A percentile compares a stretch with the other conserved stretches of the same genome.
These are phyloP conservation scores for Isatis tinctoria DNA, from an alignment of 345 rosid species.

Conservation along the genomic window DNA sequence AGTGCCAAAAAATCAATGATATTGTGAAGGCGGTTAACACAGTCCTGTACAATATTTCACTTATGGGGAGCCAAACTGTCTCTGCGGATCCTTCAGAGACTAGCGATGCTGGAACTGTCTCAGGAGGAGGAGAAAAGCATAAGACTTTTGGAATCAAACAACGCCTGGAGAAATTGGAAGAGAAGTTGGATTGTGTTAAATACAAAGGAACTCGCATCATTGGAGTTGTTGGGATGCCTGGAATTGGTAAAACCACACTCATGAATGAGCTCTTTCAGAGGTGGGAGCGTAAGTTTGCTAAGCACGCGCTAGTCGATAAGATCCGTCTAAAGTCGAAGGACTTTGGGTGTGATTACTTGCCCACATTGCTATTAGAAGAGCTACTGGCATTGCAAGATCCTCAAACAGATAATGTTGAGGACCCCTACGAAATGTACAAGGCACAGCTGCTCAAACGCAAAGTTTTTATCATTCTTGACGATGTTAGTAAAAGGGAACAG, in stretches of 20 bases:
- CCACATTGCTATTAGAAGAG: not conserved
- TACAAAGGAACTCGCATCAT: conserved; percentile 7
- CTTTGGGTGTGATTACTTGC: not conserved
- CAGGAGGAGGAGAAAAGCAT: not conserved
- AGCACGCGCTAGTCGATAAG: not conserved
- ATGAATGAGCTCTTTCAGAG: not conserved
- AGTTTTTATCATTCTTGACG: conserved; percentile 15
- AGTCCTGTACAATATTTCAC: not conserved
- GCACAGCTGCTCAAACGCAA: not conserved
- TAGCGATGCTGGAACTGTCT: not conserved
- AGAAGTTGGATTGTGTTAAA: not conserved
- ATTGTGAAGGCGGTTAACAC: not conserved
- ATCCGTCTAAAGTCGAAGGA: not conserved
- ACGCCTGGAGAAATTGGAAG: not conserved
- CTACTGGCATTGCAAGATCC: not conserved
- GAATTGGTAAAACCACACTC: conserved; percentile 18
- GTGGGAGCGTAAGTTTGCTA: not conserved
- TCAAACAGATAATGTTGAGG: not conserved
- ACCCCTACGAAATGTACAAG: not conserved
- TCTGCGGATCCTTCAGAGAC: not conserved
- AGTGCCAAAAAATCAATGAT: not conserved
- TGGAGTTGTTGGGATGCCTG: conserved; percentile 14
- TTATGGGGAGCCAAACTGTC: not conserved
- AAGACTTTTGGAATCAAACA: not conserved
- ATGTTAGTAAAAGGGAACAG: not conserved